Conservation (phyloP, 345 rosid species). For the Syzygium aromaticum region DNA sequence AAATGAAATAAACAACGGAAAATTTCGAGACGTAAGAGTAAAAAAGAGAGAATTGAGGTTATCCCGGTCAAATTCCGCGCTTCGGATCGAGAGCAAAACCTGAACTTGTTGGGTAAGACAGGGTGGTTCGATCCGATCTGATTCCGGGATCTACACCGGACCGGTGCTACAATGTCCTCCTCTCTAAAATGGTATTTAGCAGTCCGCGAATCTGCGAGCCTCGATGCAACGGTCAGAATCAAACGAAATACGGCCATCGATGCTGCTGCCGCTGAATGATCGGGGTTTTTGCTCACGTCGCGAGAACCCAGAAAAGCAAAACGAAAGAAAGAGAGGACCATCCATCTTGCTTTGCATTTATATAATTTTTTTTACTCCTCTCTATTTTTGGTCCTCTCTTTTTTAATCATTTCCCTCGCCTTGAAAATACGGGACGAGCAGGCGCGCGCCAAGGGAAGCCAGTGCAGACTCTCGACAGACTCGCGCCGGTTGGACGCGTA, state of each 20-base stretch:
- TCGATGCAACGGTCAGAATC: background rate
- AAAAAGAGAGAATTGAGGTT: background rate
- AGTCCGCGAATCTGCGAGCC: background rate
- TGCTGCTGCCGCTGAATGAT: background rate
- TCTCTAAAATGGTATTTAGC: background rate
- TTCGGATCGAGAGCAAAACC: background rate
- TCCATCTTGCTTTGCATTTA: background rate
- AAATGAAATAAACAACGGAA: background rate
- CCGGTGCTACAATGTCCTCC: no score
- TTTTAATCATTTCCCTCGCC: background rate
- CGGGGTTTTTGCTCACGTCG: background rate
- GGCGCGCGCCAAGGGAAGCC: background rate
- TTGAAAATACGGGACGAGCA: background rate
- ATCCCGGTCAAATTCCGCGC: rapidly evolving
- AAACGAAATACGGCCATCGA: background rate
- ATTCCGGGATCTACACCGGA: rapidly evolving
- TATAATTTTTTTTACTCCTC: background rate
- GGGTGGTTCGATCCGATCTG: no score
- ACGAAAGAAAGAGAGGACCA: background rate
- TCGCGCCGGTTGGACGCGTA: background rate
- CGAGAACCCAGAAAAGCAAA: background rate
- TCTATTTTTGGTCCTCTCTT: background rate
- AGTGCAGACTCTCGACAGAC: background rate
- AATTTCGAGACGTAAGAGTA: background rate
- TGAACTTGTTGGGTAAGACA: background rate